Conservation (phyloP, 768 basidiomycete genomes). For the Phylloporus scabripes region DNA sequence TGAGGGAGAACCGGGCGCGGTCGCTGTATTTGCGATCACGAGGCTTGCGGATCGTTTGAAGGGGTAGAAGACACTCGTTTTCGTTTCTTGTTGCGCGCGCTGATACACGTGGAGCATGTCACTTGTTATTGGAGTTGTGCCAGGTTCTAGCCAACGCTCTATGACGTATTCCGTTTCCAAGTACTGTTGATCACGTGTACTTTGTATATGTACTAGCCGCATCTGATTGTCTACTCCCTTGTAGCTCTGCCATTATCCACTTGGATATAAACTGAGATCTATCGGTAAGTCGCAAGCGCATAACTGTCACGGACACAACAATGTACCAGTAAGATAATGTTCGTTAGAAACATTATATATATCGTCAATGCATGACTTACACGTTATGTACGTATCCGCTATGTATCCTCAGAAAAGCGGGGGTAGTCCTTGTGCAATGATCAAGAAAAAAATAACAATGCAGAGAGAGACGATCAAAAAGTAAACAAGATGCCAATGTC, state of each 20-base stretch:
- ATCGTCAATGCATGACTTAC: conserved; percentile 21
- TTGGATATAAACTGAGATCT: too few species aligned
- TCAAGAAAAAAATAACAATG: conserved; percentile 8
- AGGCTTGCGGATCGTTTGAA: background rate
- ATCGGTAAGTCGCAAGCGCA: too few species aligned
- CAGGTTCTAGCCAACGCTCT: background rate
- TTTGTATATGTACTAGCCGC: background rate
- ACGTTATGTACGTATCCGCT: conserved; percentile 17
- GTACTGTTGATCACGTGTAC: background rate
- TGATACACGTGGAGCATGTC: background rate
- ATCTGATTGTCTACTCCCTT: background rate
- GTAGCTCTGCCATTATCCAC: too few species aligned
- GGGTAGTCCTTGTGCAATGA: conserved; percentile 7
- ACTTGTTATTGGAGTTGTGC: background rate
- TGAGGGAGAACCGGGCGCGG: too few species aligned
- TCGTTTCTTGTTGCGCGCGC: background rate
- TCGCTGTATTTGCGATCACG: conserved; percentile 6
- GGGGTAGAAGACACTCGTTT: background rate
- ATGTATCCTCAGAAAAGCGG: conserved; percentile 6
- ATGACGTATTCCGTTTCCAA: background rate
- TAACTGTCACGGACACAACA: too few species aligned
- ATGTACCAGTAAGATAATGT: background rate
- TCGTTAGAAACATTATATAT: conserved; percentile 13
- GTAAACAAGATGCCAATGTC: background rate
- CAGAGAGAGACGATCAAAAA: background rate